A percentile compares a stretch with the other conserved stretches of the same genome.
phyloP scores from a whole-genome alignment of 192 early-diverging fungal genomes.

The Entomortierella beljakovae region DNA sequence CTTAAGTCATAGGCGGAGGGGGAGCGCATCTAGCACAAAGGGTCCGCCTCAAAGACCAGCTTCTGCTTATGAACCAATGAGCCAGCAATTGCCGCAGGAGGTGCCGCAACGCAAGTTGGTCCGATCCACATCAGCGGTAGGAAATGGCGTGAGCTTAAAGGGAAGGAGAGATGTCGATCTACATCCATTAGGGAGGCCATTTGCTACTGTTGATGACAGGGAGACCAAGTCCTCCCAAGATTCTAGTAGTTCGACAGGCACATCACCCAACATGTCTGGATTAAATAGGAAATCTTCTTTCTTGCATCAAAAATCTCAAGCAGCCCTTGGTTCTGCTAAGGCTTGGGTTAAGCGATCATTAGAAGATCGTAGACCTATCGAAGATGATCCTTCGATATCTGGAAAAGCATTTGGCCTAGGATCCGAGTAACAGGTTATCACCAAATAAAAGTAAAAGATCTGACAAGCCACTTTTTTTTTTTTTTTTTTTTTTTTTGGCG shows the following conservation, averaged over 20 bases:
- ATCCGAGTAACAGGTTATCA: too few species aligned
- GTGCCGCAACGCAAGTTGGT: not conserved
- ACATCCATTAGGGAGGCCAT: slow-evolving; percentile 21
- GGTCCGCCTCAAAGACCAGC: not conserved
- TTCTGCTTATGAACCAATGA: not conserved
- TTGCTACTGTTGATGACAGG: too few species aligned
- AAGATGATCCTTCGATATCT: slow-evolving; percentile 37
- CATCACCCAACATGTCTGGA: not conserved
- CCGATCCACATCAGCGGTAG: not conserved
- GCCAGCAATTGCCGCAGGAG: not conserved
- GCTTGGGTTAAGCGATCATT: slow-evolving; percentile 48
- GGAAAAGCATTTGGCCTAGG: slow-evolving; percentile 29
- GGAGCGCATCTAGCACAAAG: slow-evolving; percentile 10
- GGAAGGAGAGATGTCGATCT: slow-evolving; percentile 10
- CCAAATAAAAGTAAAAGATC: too few species aligned
- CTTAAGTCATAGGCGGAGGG: slow-evolving; percentile 1
- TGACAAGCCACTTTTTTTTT: too few species aligned
- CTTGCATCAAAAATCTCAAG: slow-evolving; percentile 32
- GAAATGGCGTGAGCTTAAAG: not conserved
- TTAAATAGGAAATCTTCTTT: slow-evolving; percentile 14
- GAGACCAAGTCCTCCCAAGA: too few species aligned
- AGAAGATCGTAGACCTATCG: slow-evolving; percentile 43
- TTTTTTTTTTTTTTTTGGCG: too few species aligned
- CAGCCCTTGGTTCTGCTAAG: slow-evolving; percentile 39
- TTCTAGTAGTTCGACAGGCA: not conserved